Base-by-base conservation (phyloP, 2,329 filamentous ascomycete genomes). In the Nothophaeocryptopus gaeumannii region DNA sequence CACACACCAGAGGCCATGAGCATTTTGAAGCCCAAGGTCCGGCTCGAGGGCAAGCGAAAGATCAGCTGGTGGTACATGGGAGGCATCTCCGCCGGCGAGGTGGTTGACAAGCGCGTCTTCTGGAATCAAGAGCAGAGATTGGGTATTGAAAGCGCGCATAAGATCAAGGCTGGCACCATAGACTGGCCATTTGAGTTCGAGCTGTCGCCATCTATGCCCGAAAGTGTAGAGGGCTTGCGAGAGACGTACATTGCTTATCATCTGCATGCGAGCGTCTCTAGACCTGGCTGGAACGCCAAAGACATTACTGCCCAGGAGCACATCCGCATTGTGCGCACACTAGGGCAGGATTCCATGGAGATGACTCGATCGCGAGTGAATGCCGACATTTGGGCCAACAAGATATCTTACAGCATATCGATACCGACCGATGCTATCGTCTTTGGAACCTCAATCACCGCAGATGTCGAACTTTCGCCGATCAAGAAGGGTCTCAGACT, bases 351-450 rank as follows among this genome's bases (percentile, higher is more conserved):
- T 70, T 86, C 89, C 40, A 93, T 96, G 89, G 74, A 77, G 54
- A 72, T 70, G 49, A 70, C 74, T 53, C 68, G 73, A 42, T 68
- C 62, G 38, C 55, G 67, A 34, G 63, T 68, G 56, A 91, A 97
- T 57, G 91, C 96, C 70, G 96, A 96, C 65, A 87, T 95, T 56
- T 99, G 93, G 93, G 88, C 90, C 5, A 93, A 96, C 74, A 99
- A 99, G 76, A 82, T 97, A 61, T 89, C 95, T 68, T 99, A 99
- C 73, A 92, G 89, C 29, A 90, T 99, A 56, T 83, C 89, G 50
- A 88, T 95, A 9, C 92, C 93, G 0, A 91, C 89, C 64, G 96
- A 96, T 73, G 93, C 93, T 2, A 86, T 96, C 46, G 87, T 96
- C 13, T 95, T 96, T 63, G 93, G 93, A 42, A 95, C 89, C n/a